Evolutionary conservation across 2,329 filamentous ascomycete species (phyloP).

Genomic region (Fusarium temperatum): DNA sequence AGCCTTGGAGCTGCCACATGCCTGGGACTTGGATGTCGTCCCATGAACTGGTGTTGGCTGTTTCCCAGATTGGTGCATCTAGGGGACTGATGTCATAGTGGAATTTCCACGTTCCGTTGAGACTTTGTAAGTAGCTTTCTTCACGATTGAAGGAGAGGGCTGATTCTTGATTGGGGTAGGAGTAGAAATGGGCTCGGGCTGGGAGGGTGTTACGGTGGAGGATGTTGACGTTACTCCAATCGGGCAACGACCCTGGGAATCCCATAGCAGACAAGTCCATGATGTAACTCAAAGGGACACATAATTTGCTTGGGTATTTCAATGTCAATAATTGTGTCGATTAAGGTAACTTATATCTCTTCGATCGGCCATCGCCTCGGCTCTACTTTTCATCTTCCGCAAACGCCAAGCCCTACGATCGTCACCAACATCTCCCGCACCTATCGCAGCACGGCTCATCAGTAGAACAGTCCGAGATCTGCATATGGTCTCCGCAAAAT

Average conservation of each 20-base stretch:
- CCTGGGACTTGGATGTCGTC: conserved; percentile 67
- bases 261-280: conserved; percentile 3
- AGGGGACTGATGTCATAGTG: conserved; percentile 17
- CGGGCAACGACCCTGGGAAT: conserved; percentile 7
- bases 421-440: conserved; percentile 7
- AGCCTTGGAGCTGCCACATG: conserved; percentile 77
- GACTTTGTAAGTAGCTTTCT: neutral
- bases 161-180: conserved; percentile 3
- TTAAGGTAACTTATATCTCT: neutral
- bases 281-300: rapidly evolving
- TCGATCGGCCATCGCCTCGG: neutral
- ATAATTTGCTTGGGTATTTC: rapidly evolving
- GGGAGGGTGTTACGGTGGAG: conserved; percentile 9
- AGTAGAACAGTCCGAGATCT: conserved; percentile 5
- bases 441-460: neutral
- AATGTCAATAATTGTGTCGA: neutral
- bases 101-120: conserved; percentile 26
- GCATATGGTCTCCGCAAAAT: neutral
- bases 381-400: neutral
- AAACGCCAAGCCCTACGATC: conserved; percentile 18
- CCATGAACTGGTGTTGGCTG: conserved; percentile 1
- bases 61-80: conserved; percentile 6
- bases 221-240: conserved; percentile 14
- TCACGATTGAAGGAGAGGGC: neutral
- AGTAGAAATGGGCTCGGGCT: conserved; percentile 23